Evolutionary conservation across 768 basidiomycete genomes (phyloP).

Genomic region (Ramaria sp.): DNA sequence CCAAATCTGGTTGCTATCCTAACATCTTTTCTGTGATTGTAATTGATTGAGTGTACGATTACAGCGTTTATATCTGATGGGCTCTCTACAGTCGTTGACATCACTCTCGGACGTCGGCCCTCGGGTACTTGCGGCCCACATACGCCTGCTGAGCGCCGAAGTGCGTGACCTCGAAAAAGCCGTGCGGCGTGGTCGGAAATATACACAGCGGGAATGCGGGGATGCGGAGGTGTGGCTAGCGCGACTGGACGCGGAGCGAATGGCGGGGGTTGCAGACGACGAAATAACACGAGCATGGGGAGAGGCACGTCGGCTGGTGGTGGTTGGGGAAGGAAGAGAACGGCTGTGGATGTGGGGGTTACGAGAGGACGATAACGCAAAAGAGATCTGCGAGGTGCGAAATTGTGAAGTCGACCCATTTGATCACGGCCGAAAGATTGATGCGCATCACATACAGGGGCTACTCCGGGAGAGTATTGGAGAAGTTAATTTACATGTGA

Average conservation of each 20-base stretch:
- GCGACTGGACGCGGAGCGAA: constrained; percentile 34
- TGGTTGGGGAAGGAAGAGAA: constrained; percentile 23
- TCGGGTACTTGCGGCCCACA: constrained; percentile 24
- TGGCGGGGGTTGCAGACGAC: constrained; percentile 14
- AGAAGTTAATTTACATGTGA: constrained; percentile 27
- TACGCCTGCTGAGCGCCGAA: constrained; percentile 22
- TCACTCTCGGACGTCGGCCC: neutral
- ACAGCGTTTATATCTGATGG: constrained; percentile 44
- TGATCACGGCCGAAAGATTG: neutral
- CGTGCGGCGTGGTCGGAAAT: constrained; percentile 32
- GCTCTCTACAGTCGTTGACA: constrained; percentile 15
- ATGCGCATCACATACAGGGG: constrained; percentile 22
- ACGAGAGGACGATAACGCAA: constrained; percentile 7
- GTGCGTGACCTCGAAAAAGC: constrained; percentile 21
- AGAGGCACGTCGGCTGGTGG: constrained; percentile 32
- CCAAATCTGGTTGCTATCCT: constrained; percentile 21
- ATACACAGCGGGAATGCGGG: constrained; percentile 27
- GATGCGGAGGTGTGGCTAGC: constrained; percentile 42
- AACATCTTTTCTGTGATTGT: neutral
- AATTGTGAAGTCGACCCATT: neutral
- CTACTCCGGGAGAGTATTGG: constrained; percentile 38
- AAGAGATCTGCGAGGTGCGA: constrained; percentile 15
- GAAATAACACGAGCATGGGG: constrained; percentile 27
- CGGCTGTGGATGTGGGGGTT: constrained; percentile 50
- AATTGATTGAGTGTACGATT: constrained; percentile 2